A percentile compares a stretch with the other conserved stretches of the same genome.
Conservation (phyloP, 306 rosid genomes). For the Citrullus amarus region DNA sequence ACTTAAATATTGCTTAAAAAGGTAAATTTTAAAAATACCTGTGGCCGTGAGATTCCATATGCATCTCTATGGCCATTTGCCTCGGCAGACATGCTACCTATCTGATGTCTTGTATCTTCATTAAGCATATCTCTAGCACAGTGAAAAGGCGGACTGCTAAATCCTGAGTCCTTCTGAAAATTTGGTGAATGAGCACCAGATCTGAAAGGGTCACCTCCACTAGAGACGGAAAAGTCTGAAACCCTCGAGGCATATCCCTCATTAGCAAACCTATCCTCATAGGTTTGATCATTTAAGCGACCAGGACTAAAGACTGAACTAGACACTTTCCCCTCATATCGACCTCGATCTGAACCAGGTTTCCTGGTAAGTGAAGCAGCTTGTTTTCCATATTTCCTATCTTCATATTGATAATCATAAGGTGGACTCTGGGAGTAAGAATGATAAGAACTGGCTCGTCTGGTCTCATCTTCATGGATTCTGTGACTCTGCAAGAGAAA, state of each 20-base stretch:
- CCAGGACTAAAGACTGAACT: conserved; percentile 63
- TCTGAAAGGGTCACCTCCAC: conserved; percentile 65
- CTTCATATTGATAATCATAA: conserved; percentile 93
- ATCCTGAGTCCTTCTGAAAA: conserved; percentile 39
- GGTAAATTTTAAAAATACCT: conserved; percentile 27
- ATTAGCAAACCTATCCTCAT: conserved; percentile 61
- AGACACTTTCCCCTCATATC: conserved; percentile 65
- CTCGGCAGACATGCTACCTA: conserved; percentile 22
- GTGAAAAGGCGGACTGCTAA: conserved; percentile 42
- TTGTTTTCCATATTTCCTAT: conserved; percentile 75
- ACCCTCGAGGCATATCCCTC: conserved; percentile 65
- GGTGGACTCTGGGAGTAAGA: conserved; percentile 98
- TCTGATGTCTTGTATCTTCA: conserved; percentile 33
- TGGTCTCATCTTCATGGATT: conserved; percentile 46
- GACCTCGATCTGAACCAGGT: conserved; percentile 82
- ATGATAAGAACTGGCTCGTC: conserved; percentile 97
- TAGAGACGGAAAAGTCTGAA: conserved; percentile 63
- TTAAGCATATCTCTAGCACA: conserved; percentile 37
- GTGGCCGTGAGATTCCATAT: conserved; percentile 27
- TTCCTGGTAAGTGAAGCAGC: conserved; percentile 57
- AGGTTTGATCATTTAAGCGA: conserved; percentile 46
- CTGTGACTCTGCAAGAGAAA: conserved; percentile 34
- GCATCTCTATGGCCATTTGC: conserved; percentile 30
- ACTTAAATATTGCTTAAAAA: background rate
- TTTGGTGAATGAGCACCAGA: conserved; percentile 54